Evolutionary conservation across 352 stramenopile genomes (phyloP), one percentile per base, ranked within the genome.

Genomic region (Globisporangium solare): DNA sequence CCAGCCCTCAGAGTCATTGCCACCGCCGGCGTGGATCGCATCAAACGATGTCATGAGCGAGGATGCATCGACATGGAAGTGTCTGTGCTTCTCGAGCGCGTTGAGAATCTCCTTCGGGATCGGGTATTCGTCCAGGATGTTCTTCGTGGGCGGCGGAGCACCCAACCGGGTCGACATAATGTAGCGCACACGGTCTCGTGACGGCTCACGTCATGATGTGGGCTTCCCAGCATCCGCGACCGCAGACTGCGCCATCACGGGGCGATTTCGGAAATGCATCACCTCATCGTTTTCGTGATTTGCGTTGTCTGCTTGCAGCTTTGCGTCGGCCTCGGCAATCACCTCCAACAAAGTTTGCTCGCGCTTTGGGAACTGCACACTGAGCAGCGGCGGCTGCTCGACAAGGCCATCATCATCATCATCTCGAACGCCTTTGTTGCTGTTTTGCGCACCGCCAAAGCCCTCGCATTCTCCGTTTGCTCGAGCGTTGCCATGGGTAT

Each of bases 51-150:
- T 70, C 49, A 80, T 65, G 58, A 85, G 74, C 37, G 76, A 87
- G 10, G 71, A 76, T 13, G 73, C 74, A 37, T 86, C 74, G 15
- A 89, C 67, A 49, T 83, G 76, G 46, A 79, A 84, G 56, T 89
- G 79, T 8, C 79, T 68, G 47, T 89, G 79, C 1, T 64, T 66
- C 53, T 89, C 79, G 31, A 89, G 56, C 11, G 79, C 74, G 17
- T 89, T 76, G 14, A 86, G 61, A 27, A 89, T 73, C 47, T 83
- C 79, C 47, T 86, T 87, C 2, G 79, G 79, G 46, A 89, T 85
- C 18, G 74, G 74, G 54, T 89, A 87, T 52, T 89, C 76, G 20
- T 87, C 76, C n/a, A 89, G 54, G 39, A 87, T 89, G 40, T 70
- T 68, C 58, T 83, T 84, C 0, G 73, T 86, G 15, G 79, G 79